phyloP scores from a whole-genome alignment of 768 basidiomycete genomes.

The Tricholoma sp. region DNA sequence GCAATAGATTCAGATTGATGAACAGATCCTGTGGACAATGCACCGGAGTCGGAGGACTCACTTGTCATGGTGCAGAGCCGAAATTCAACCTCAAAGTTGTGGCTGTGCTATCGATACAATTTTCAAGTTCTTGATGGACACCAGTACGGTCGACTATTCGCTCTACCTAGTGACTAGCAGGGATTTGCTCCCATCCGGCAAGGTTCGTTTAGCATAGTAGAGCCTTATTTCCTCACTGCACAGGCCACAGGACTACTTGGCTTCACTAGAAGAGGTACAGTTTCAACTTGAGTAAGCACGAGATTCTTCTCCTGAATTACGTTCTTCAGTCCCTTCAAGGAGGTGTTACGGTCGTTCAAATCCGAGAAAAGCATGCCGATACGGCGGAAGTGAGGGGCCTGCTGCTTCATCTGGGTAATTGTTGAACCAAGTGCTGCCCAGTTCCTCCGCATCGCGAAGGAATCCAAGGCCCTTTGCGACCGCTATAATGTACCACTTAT shows the following conservation, averaged over 20 bases:
- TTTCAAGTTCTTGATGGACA: background rate
- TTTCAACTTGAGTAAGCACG: conserved; percentile 3
- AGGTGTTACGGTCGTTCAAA: conserved; percentile 86
- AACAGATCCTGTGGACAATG: background rate
- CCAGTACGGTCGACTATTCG: conserved; percentile 47
- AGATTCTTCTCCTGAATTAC: background rate
- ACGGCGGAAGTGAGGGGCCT: conserved; percentile 66
- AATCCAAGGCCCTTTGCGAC: conserved; percentile 67
- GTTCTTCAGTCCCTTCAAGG: conserved; percentile 64
- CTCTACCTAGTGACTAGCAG: conserved; percentile 88
- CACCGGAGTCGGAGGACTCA: background rate
- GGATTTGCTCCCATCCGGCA: conserved; percentile 67
- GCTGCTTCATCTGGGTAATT: background rate
- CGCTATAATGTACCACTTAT: conserved; percentile 77
- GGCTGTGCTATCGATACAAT: too few relatives aligned
- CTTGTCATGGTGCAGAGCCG: background rate
- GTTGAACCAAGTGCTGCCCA: conserved; percentile 21
- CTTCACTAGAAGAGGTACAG: conserved; percentile 68
- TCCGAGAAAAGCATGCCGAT: conserved; percentile 80
- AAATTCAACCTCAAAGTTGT: too few relatives aligned
- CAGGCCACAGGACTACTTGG: conserved; percentile 51
- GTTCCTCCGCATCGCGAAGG: conserved; percentile 73
- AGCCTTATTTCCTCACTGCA: background rate
- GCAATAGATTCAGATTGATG: background rate
- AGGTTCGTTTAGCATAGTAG: conserved; percentile 37